Evolutionary conservation across 2,329 filamentous ascomycete species (phyloP).

Genomic region (Lojkania enalia): DNA sequence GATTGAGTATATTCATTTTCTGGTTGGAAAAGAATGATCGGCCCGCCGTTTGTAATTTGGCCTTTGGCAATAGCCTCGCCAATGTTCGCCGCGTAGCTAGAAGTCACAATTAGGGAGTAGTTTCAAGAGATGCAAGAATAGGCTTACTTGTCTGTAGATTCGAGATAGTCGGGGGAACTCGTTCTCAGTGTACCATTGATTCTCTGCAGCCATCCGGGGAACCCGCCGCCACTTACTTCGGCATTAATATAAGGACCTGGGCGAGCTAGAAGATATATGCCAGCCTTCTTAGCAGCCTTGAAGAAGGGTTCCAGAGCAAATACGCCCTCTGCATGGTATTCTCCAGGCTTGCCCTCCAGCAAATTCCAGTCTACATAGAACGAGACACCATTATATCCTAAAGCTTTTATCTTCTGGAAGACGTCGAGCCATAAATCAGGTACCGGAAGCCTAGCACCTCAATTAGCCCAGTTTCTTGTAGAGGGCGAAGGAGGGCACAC

Average conservation of each 20-base stretch:
- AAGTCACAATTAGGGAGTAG: background rate
- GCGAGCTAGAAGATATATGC: conserved; percentile 73
- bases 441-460: conserved; percentile 58
- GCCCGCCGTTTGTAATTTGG: conserved; percentile 82
- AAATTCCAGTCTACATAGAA: conserved; percentile 82
- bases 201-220: conserved; percentile 77
- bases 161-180: conserved; percentile 62
- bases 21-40: conserved; percentile 76
- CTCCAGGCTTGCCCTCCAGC: conserved; percentile 71
- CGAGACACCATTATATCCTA: conserved; percentile 78
- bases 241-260: conserved; percentile 80
- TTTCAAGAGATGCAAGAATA: background rate
- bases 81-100: conserved; percentile 64
- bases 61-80: conserved; percentile 69
- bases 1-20: conserved; percentile 76
- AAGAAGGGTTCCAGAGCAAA: conserved; percentile 77
- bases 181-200: conserved; percentile 68
- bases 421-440: conserved; percentile 69
- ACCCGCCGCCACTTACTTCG: conserved; percentile 75
- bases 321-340: conserved; percentile 70
- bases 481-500: conserved; percentile 29
- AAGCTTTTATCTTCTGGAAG: conserved; percentile 79
- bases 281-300: conserved; percentile 70
- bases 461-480: conserved; percentile 10
- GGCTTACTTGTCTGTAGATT: conserved; percentile 66